Percentiles rank a stretch among this genome's conserved stretches.
These are phyloP conservation scores for Penicillium longicatenatum DNA, from an alignment of 495 filamentous ascomycete species.

Conservation along the genomic window DNA sequence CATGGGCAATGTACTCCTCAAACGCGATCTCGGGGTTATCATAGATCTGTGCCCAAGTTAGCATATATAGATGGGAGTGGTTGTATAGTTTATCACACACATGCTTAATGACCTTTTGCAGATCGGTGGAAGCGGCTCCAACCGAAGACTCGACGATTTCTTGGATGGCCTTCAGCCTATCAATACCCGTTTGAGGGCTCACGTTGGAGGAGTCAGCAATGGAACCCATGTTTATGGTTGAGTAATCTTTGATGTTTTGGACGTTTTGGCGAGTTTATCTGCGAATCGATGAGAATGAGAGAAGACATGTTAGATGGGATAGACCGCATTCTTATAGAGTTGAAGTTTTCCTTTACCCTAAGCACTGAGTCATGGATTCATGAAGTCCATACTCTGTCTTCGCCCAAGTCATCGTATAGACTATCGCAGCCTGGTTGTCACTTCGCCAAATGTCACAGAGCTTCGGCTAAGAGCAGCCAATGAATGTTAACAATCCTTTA, in stretches of 20 bases:
- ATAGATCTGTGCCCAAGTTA: slow-evolving; percentile 32
- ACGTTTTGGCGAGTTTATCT: background rate
- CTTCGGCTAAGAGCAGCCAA: background rate
- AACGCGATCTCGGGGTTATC: slow-evolving; percentile 58
- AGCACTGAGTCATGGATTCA: background rate
- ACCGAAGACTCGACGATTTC: background rate
- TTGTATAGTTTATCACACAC: background rate
- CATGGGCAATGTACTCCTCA: slow-evolving; percentile 54
- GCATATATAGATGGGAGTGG: background rate
- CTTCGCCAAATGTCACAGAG: background rate
- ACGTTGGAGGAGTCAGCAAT: background rate
- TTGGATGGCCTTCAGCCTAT: background rate
- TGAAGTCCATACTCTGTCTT: background rate
- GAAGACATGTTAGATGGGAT: background rate
- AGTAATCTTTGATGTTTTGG: background rate
- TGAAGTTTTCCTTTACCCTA: background rate
- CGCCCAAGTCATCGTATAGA: background rate
- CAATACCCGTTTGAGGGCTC: background rate
- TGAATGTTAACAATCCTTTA: background rate
- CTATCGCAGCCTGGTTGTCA: background rate
- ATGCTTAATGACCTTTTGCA: background rate
- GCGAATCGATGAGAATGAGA: background rate
- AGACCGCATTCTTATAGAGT: background rate
- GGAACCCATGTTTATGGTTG: background rate
- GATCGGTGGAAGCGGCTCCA: background rate